Percentiles rank a stretch among this genome's conserved stretches.
These are phyloP conservation scores for Podaxis mareebaensis DNA, from an alignment of 768 basidiomycete genomes.

Conservation along the genomic window DNA sequence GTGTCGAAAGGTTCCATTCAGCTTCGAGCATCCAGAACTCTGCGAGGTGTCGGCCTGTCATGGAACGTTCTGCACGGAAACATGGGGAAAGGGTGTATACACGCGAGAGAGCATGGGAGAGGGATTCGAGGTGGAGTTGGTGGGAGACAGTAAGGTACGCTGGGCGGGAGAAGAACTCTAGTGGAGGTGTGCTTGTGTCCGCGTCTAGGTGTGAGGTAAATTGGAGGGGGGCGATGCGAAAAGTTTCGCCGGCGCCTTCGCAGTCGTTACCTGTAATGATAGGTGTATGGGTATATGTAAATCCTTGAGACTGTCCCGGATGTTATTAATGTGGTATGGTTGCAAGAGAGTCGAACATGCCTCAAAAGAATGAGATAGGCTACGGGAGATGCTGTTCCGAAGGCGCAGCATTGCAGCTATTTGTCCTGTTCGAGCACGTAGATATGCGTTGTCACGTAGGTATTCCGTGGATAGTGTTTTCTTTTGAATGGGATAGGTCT, in stretches of 20 bases:
- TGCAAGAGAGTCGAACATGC: constrained; percentile 38
- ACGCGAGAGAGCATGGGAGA: constrained; percentile 74
- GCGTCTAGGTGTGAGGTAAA: constrained; percentile 17
- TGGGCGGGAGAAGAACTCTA: constrained; percentile 72
- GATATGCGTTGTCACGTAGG: constrained; percentile 82
- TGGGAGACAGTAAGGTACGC: constrained; percentile 93
- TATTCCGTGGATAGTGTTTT: constrained; percentile 77
- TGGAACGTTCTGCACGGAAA: constrained; percentile 90
- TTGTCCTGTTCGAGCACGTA: constrained; percentile 78
- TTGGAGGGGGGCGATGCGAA: constrained; percentile 56
- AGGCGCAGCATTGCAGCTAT: constrained; percentile 77
- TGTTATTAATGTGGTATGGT: constrained; percentile 5
- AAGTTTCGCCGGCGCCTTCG: constrained; percentile 95
- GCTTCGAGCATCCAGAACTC: constrained; percentile 99
- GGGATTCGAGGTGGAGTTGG: constrained; percentile 92
- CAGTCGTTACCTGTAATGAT: constrained; percentile 90
- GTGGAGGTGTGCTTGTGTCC: constrained; percentile 27
- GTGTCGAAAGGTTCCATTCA: constrained; percentile 62
- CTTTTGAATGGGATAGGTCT: constrained; percentile 94
- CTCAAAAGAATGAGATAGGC: constrained; percentile 70
- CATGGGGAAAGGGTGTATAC: constrained; percentile 93
- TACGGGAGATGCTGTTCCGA: constrained; percentile 55
- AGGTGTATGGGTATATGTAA: constrained; percentile 80
- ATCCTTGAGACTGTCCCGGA: constrained; percentile 64
- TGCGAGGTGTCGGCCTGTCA: constrained; percentile 88